Evolutionary conservation across 2,329 filamentous ascomycete genomes (phyloP).

Genomic region (Mycosphaerella sp.): DNA sequence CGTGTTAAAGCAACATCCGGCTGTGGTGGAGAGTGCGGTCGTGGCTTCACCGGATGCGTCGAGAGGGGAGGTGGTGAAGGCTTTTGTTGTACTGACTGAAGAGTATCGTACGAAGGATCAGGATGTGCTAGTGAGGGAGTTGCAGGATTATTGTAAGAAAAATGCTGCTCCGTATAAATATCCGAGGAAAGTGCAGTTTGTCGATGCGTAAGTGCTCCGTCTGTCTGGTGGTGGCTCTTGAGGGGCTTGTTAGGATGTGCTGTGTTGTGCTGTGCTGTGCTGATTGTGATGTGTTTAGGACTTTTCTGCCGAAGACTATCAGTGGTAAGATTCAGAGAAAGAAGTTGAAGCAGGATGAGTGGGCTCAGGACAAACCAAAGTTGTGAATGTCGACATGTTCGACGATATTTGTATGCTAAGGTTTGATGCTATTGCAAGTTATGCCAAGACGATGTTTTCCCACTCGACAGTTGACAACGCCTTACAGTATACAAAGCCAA

Average conservation of each 20-base stretch:
- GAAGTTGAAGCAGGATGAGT: conserved; percentile 37
- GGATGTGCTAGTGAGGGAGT: conserved; percentile 29
- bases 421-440: background rate
- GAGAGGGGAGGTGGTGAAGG: conserved; percentile 40
- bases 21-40: conserved; percentile 38
- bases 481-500: background rate
- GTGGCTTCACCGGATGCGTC: conserved; percentile 37
- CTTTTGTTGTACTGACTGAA: conserved; percentile 37
- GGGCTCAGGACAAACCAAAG: conserved; percentile 27
- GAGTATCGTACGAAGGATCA: conserved; percentile 20
- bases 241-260: background rate
- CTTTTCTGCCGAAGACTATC: conserved; percentile 39
- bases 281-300: conserved; percentile 1
- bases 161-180: conserved; percentile 41
- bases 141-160: conserved; percentile 39
- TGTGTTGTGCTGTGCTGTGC: background rate
- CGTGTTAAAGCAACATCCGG: conserved; percentile 37
- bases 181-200: conserved; percentile 38
- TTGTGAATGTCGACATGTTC: conserved; percentile 7
- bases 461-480: background rate
- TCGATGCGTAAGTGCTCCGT: conserved; percentile 22
- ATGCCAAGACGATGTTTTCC: background rate
- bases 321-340: conserved; percentile 33
- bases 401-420: too few species aligned
- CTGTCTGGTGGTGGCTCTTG: too few species aligned